phyloP scores from a whole-genome alignment of 2,329 filamentous ascomycete genomes.

The Cryphonectria parasitica region DNA sequence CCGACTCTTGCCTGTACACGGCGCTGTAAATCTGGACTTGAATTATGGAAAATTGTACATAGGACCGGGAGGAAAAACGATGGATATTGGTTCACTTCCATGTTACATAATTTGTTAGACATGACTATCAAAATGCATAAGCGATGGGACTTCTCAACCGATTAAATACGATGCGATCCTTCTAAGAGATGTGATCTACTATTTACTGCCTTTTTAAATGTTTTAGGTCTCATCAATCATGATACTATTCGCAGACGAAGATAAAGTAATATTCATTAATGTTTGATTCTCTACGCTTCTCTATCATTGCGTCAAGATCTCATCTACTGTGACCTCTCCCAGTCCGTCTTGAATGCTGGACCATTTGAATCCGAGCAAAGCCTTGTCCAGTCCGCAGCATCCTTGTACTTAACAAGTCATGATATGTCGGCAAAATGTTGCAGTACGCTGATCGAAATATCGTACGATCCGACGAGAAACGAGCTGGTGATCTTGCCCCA shows the following conservation, averaged over 20 bases:
- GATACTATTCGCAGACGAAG: conserved; percentile 15
- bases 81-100: not conserved
- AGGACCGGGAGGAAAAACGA: not conserved
- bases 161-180: not conserved
- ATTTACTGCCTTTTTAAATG: conserved; percentile 31
- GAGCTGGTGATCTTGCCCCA: not conserved
- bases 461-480: not conserved
- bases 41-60: not conserved
- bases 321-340: not conserved
- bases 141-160: not conserved
- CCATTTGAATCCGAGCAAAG: no score
- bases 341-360: not conserved
- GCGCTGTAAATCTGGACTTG: not conserved
- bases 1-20: conserved; percentile 13
- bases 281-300: conserved; percentile 36
- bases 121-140: not conserved
- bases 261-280: conserved; percentile 37
- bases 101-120: not conserved
- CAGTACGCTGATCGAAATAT: not conserved
- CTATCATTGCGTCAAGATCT: not conserved
- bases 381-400: no score
- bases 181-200: conserved; percentile 38
- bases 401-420: not conserved
- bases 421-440: no score
- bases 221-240: conserved; percentile 46